Conservation (phyloP, 768 basidiomycete genomes). For the Macrolepiota dolichaula region DNA sequence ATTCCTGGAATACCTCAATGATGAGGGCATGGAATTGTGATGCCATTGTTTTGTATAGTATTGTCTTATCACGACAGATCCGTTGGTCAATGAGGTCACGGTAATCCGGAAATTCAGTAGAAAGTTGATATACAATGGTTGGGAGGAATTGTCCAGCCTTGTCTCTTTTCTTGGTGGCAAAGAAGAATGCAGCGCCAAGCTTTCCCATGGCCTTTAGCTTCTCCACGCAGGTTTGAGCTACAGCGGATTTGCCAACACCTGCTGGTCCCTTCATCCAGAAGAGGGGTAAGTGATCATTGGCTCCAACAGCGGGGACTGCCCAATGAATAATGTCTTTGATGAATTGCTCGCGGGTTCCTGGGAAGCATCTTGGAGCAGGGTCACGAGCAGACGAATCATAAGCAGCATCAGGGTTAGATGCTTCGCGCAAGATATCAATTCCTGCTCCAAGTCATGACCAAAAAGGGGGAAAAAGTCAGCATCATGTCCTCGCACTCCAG, state of each 20-base stretch:
- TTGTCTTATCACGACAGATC: neutral
- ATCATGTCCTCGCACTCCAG: no score
- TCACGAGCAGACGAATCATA: neutral
- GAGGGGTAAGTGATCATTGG: neutral
- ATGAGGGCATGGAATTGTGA: neutral
- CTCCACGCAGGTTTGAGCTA: neutral
- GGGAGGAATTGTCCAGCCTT: neutral
- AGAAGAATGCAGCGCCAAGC: constrained; percentile 8
- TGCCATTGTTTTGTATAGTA: neutral
- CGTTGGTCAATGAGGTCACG: neutral
- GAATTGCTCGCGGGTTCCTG: neutral
- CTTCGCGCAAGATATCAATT: neutral
- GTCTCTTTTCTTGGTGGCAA: neutral
- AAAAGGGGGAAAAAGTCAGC: no score
- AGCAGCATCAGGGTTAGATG: neutral
- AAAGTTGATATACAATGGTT: neutral
- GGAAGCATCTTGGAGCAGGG: neutral
- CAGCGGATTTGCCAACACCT: neutral
- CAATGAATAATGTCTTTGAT: constrained; percentile 7
- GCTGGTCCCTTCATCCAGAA: neutral
- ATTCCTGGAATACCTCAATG: neutral
- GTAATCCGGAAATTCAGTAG: neutral
- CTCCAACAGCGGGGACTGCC: neutral
- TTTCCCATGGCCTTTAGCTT: neutral
- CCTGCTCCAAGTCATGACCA: neutral